A percentile compares a stretch with the other conserved stretches of the same genome.
Evolutionary conservation across 2,329 filamentous ascomycete species (phyloP).

Genomic region (Xylaria multiplex): DNA sequence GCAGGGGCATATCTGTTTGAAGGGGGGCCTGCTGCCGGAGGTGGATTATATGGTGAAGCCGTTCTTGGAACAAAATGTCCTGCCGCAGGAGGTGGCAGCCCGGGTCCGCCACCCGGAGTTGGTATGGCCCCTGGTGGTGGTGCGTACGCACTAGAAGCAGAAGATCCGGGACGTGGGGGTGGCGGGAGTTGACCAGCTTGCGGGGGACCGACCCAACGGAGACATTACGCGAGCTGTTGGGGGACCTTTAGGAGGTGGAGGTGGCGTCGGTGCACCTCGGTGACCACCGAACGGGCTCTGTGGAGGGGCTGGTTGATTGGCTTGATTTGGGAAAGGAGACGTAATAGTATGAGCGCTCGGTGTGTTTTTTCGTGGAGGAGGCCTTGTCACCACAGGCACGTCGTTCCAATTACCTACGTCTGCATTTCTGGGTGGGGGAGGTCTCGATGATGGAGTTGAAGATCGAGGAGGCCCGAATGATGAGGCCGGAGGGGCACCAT

Average conservation of each 20-base stretch:
- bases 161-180: conserved; percentile 63
- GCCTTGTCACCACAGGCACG: conserved; percentile 81
- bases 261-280: conserved; percentile 73
- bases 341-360: conserved; percentile 75
- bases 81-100: conserved; percentile 60
- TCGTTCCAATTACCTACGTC: conserved; percentile 93
- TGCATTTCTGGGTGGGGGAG: conserved; percentile 75
- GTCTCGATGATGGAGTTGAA: conserved; percentile 71
- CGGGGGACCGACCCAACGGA: conserved; percentile 69
- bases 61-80: conserved; percentile 69
- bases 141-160: conserved; percentile 71
- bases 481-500: conserved; percentile 52
- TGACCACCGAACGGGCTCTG: conserved; percentile 66
- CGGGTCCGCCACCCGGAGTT: conserved; percentile 44
- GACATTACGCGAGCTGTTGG: conserved; percentile 77
- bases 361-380: conserved; percentile 77
- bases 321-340: conserved; percentile 79
- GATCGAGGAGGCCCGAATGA: conserved; percentile 68
- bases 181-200: conserved; percentile 57
- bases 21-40: conserved; percentile 75
- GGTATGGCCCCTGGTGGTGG: conserved; percentile 62
- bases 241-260: conserved; percentile 84
- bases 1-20: conserved; percentile 80
- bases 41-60: conserved; percentile 86
- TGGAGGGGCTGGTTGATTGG: conserved; percentile 63